phyloP scores from a whole-genome alignment of 2,329 filamentous ascomycete genomes.

The Colletotrichum lini region DNA sequence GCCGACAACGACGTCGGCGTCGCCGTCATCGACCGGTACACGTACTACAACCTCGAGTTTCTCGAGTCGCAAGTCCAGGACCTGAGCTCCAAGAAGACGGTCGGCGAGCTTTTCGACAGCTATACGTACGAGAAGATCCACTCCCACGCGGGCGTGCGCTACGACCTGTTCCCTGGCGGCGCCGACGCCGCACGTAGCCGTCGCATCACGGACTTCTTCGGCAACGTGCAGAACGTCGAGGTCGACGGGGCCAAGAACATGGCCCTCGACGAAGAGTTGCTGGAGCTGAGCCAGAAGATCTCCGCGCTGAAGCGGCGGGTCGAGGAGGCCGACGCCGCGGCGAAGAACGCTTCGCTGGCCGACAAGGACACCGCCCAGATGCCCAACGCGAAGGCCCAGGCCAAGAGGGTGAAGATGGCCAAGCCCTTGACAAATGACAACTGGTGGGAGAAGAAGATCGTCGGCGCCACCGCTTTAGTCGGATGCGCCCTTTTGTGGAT shows the following conservation, averaged over 20 bases:
- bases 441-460: constrained; percentile 76
- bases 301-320: constrained; percentile 66
- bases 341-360: constrained; percentile 42
- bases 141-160: constrained; percentile 90
- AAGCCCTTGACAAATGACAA: constrained; percentile 76
- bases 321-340: constrained; percentile 58
- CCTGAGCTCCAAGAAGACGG: constrained; percentile 86
- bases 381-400: constrained; percentile 42
- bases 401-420: constrained; percentile 48
- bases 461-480: constrained; percentile 73
- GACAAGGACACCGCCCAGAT: constrained; percentile 20
- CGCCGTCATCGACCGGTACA: constrained; percentile 98
- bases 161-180: constrained; percentile 93
- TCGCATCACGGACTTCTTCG: constrained; percentile 96
- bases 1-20: constrained; percentile 98
- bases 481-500: constrained; percentile 74
- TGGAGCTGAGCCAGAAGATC: constrained; percentile 80
- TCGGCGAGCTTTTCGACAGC: constrained; percentile 95
- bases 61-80: constrained; percentile 91
- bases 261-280: constrained; percentile 79
- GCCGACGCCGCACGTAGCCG: constrained; percentile 82
- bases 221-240: constrained; percentile 97
- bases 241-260: constrained; percentile 76
- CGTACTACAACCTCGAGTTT: constrained; percentile 98
- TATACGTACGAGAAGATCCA: constrained; percentile 97